These are phyloP conservation scores for Pseudogymnoascus sp. DNA, from an alignment of 2,329 filamentous ascomycete genomes.

Conservation along the genomic window DNA sequence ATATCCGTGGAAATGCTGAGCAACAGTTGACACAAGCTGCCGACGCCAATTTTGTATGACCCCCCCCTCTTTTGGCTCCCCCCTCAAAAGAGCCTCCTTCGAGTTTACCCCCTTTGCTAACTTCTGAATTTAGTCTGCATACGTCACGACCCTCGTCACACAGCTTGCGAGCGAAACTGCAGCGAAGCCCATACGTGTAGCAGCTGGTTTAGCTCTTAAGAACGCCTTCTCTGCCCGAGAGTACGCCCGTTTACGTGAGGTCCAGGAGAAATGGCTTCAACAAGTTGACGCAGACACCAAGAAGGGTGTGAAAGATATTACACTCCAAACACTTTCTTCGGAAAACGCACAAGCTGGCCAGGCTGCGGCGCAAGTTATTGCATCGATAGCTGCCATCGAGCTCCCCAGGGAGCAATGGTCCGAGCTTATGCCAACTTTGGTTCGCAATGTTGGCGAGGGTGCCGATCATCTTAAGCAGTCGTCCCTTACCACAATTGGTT, in stretches of 20 bases:
- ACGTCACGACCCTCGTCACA: slow-evolving; percentile 84
- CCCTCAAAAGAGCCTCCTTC: slow-evolving; percentile 18
- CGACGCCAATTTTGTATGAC: slow-evolving; percentile 82
- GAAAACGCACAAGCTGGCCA: slow-evolving; percentile 74
- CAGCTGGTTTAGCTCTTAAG: slow-evolving; percentile 92
- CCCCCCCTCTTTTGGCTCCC: slow-evolving; percentile 28
- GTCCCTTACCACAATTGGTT: slow-evolving; percentile 92
- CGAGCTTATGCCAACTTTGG: slow-evolving; percentile 79
- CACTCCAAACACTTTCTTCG: slow-evolving; percentile 79
- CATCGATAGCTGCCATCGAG: slow-evolving; percentile 90
- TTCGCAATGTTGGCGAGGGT: slow-evolving; percentile 86
- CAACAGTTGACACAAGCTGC: slow-evolving; percentile 88
- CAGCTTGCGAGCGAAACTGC: slow-evolving; percentile 88
- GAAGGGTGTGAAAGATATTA: slow-evolving; percentile 76
- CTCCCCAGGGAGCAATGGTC: slow-evolving; percentile 88
- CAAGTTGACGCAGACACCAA: slow-evolving; percentile 76
- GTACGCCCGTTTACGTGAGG: slow-evolving; percentile 72
- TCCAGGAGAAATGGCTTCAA: slow-evolving; percentile 88
- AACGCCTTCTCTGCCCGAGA: slow-evolving; percentile 97
- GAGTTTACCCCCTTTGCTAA: slow-evolving; percentile 16
- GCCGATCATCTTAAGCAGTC: slow-evolving; percentile 85
- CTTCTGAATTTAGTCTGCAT: slow-evolving; percentile 59
- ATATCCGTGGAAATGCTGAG: slow-evolving; percentile 83
- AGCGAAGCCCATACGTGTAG: slow-evolving; percentile 76
- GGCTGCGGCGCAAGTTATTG: slow-evolving; percentile 89